Evolutionary conservation across 202 grass and related monocot species (phyloP).

Genomic region (Zoysia matrella): DNA sequence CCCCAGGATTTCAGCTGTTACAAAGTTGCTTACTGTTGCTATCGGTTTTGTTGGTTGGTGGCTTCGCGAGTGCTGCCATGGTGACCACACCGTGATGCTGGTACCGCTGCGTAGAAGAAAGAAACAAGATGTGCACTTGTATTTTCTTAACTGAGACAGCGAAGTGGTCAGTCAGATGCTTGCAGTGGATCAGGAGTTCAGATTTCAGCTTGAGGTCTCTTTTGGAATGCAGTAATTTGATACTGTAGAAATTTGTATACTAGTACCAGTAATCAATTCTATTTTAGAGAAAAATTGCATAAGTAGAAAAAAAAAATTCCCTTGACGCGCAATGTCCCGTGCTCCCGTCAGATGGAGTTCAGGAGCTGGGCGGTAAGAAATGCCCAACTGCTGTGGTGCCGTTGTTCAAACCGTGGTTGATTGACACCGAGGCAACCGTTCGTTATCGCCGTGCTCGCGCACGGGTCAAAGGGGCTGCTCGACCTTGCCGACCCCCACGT

Average conservation of each 20-base stretch:
- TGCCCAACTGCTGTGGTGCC: neutral
- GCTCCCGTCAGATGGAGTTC: neutral
- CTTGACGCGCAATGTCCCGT: too few relatives aligned
- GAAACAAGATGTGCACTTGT: neutral
- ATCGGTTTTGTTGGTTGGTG: slow-evolving; percentile 6
- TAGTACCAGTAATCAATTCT: too few relatives aligned
- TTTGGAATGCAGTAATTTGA: too few relatives aligned
- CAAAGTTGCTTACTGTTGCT: neutral
- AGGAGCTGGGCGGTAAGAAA: neutral
- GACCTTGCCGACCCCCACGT: slow-evolving; percentile 24
- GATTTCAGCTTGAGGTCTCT: neutral
- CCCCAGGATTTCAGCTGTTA: neutral
- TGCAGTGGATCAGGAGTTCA: neutral
- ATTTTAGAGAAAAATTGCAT: too few relatives aligned
- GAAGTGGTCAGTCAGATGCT: neutral
- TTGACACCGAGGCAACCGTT: slow-evolving; percentile 25
- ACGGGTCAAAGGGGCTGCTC: slow-evolving; percentile 21
- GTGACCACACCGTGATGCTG: slow-evolving; percentile 9
- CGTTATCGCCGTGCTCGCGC: neutral
- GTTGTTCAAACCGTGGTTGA: slow-evolving; percentile 7
- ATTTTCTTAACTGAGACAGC: neutral
- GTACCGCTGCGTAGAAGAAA: neutral
- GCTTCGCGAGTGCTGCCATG: neutral
- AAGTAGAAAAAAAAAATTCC: too few relatives aligned
- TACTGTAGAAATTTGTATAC: too few relatives aligned